phyloP scores from a whole-genome alignment of 805 yeast species.

The Sugiyamaella americana region DNA sequence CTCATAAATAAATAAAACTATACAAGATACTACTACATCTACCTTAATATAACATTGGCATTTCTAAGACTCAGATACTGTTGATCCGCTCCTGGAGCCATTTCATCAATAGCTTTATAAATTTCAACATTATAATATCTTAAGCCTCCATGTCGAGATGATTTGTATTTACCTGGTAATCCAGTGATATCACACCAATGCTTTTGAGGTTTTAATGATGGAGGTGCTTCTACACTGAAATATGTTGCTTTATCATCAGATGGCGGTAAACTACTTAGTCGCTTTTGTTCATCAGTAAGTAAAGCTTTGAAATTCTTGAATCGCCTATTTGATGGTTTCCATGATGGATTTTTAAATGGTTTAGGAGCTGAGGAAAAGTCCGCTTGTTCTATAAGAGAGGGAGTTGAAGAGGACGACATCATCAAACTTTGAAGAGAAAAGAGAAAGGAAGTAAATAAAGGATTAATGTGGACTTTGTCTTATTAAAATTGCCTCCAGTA shows the following conservation, averaged over 20 bases:
- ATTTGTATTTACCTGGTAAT: conserved; percentile 64
- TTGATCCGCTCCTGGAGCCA: conserved; percentile 91
- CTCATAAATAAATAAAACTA: too few species aligned
- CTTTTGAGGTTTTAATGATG: conserved; percentile 72
- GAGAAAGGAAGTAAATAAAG: too few species aligned
- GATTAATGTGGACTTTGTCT: too few species aligned
- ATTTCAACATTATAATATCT: conserved; percentile 81
- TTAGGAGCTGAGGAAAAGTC: conserved; percentile 22
- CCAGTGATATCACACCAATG: conserved; percentile 95
- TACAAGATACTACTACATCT: too few species aligned
- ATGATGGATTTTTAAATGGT: conserved; percentile 52
- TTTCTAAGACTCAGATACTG: conserved; percentile 81
- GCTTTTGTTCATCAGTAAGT: conserved; percentile 68
- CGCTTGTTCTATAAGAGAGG: conserved; percentile 17
- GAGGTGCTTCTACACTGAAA: conserved; percentile 74
- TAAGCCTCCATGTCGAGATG: conserved; percentile 54
- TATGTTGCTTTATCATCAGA: conserved; percentile 47
- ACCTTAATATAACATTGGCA: conserved; percentile 78
- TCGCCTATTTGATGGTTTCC: conserved; percentile 51
- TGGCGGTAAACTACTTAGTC: conserved; percentile 40
- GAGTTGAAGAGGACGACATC: neutral
- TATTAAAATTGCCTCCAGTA: too few species aligned
- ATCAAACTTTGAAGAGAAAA: too few species aligned
- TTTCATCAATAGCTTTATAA: conserved; percentile 62
- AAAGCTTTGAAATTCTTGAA: conserved; percentile 72